Conservation (phyloP, 2,329 filamentous ascomycete genomes). For the Fusarium sp. region DNA sequence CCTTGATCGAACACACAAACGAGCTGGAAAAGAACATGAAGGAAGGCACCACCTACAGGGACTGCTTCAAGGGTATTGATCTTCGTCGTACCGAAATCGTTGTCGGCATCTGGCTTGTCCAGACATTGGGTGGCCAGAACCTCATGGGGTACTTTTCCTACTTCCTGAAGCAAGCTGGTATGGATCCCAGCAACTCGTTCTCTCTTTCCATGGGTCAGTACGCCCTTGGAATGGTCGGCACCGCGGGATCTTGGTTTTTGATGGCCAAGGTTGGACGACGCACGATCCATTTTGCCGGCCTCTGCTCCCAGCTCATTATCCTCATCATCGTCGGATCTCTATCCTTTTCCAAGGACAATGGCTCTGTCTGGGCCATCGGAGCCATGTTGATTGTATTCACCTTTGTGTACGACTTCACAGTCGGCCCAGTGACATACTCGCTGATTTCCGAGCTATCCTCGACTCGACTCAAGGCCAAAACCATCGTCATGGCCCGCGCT, state of each 20-base stretch:
- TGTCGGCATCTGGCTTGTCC: conserved; percentile 64
- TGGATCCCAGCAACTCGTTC: conserved; percentile 61
- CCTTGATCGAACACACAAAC: conserved; percentile 70
- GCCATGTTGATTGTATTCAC: conserved; percentile 67
- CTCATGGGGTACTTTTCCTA: conserved; percentile 67
- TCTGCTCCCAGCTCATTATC: conserved; percentile 58
- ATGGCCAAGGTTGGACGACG: conserved; percentile 66
- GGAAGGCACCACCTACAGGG: conserved; percentile 61
- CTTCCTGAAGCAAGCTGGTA: conserved; percentile 63
- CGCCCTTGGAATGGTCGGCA: conserved; percentile 67
- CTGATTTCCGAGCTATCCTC: conserved; percentile 69
- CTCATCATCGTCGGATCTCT: conserved; percentile 60
- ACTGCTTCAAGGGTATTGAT: conserved; percentile 69
- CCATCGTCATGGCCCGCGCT: conserved; percentile 66
- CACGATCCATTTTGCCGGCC: conserved; percentile 64
- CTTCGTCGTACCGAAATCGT: conserved; percentile 69
- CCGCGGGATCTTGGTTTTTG: conserved; percentile 65
- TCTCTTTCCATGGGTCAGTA: conserved; percentile 65
- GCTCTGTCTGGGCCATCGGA: conserved; percentile 61
- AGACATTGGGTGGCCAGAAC: conserved; percentile 64
- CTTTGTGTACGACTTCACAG: conserved; percentile 68
- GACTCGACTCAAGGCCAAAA: conserved; percentile 68
- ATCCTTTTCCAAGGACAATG: conserved; percentile 54
- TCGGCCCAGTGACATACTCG: conserved; percentile 69
- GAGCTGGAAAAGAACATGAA: conserved; percentile 62